Conservation (phyloP, 768 basidiomycete genomes). For the Xerocomellus dryophilus region DNA sequence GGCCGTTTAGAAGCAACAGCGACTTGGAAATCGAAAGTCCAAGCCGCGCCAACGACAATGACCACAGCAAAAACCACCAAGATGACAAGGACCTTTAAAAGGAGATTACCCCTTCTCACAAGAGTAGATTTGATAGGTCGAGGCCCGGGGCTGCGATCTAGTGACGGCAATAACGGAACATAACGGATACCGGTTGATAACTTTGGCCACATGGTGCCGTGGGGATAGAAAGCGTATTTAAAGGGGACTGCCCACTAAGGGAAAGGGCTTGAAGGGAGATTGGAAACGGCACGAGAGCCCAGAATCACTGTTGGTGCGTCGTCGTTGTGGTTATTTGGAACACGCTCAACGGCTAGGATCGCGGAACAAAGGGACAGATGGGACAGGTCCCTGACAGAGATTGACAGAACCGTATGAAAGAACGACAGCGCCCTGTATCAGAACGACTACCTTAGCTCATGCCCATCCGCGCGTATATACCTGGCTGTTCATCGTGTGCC, state of each 20-base stretch:
- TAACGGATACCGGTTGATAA: constrained; percentile 8
- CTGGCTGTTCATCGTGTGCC: too few species aligned
- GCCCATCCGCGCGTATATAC: too few species aligned
- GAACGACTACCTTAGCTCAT: too few species aligned
- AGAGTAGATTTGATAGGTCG: constrained; percentile 5
- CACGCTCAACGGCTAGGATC: too few species aligned
- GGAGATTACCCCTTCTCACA: constrained; percentile 7
- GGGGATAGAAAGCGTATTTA: not conserved
- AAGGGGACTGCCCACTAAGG: constrained; percentile 7
- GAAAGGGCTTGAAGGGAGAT: not conserved
- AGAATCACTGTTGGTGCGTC: too few species aligned
- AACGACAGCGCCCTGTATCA: too few species aligned
- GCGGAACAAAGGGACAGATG: too few species aligned
- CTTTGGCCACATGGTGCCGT: constrained; percentile 17
- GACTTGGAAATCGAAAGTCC: constrained; percentile 10
- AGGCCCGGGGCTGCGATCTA: not conserved
- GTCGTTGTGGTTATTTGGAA: constrained; percentile 1
- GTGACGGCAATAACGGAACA: constrained; percentile 10
- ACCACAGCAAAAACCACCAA: constrained; percentile 4
- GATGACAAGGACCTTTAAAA: not conserved
- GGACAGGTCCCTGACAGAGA: too few species aligned
- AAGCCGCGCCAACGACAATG: constrained; percentile 8
- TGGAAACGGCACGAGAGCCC: not conserved
- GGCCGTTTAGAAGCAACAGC: constrained; percentile 5
- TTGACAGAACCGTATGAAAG: too few species aligned